Evolutionary conservation across 495 filamentous ascomycete species (phyloP), one percentile per base, ranked within the genome.

Genomic region (Penicillium verhagenii): DNA sequence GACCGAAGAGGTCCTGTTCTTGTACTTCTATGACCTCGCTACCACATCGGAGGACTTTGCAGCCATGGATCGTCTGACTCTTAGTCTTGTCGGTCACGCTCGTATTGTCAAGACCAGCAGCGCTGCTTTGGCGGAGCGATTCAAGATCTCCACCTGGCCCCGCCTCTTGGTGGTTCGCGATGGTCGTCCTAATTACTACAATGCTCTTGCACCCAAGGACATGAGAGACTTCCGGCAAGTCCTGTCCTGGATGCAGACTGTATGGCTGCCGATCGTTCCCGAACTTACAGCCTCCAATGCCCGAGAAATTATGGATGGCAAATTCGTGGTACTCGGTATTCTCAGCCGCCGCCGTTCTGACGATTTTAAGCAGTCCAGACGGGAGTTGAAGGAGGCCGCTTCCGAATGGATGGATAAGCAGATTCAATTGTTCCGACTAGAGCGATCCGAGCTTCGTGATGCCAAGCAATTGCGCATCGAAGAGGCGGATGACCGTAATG

Each of bases 371-470:
- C 77, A 79, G 43, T 85, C 89, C 21, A 89, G 88, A 71, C 84
- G 88, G 14, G 94, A 98, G 72, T 86, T 98, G 71, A 97, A 96
- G 79, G 92, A 90, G 54, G 94, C 94, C 19, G 94, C 94, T 10
- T 77, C 90, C 50, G 94, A 97, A 63, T 98, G 94, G 90, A 96
- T 97, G 86, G 94, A 97, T 69, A 95, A 93, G 75, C 89, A 96
- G 67, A 84, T 86, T 28, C 84, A 92, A 56, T 75, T 87, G 21
- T 97, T 96, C 81, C 88, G 93, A 62, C 79, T 92, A 18, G 95
- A 98, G 73, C 78, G 91, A 26, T 89, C 96, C 64, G 93, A 97
- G 60, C 79, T 96, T 20, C 86, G 94, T 53, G 91, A 97, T 68
- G 82, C 91, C 21, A 98, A 98, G 76, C 92, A 97, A 66, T 76